Evolutionary conservation across 805 yeast genomes (phyloP), one percentile per base, ranked within the genome.

Genomic region (Candida krabiensis): DNA sequence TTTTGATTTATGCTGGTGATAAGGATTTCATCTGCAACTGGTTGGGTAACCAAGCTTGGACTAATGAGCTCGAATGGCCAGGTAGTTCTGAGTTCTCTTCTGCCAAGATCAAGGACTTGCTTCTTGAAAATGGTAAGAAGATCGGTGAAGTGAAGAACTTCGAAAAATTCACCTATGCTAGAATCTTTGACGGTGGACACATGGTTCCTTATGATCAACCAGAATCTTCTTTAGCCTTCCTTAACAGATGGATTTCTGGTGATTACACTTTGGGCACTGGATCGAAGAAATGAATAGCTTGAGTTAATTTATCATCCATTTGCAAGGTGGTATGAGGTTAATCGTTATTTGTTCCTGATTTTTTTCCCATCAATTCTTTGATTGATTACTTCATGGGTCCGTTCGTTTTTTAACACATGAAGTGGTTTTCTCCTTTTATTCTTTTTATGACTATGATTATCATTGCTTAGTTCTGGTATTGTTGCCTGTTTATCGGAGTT

Each of bases 191-290:
- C 46, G 96, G 91, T 26, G 96, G 96, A 9, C 96, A 88, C 63
- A 85, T 88, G 96, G 95, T 87, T 48, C 95, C 96, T 21, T 83
- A 72, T 52, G 91, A 88, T 63, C 91, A 86, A 66, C 95, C 95
- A 7, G 82, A 74, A 50, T 74, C 73, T 48, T 69, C 93, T 2
- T 70, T 81, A 50, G 75, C 77, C 24, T 77, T 87, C 83, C 71
- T 85, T 15, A 80, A 84, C 65, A 68, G 79, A 49, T 87, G 96
- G 96, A 60, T 87, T 19, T 43, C 70, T 29, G 88, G 87, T 28
- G 79, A 70, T 48, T 75, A 61, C 41, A 33, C 60, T 12, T 51
- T 65, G 35, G 61, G 58, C 12, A 51, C 60, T n/a, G 11, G 11
- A 21, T 38, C 42, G 16, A 52, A 54, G 40, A 40, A 44, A 41